Base-by-base conservation (phyloP, 163 green algal genomes). In the Picocystis sp. region DNA sequence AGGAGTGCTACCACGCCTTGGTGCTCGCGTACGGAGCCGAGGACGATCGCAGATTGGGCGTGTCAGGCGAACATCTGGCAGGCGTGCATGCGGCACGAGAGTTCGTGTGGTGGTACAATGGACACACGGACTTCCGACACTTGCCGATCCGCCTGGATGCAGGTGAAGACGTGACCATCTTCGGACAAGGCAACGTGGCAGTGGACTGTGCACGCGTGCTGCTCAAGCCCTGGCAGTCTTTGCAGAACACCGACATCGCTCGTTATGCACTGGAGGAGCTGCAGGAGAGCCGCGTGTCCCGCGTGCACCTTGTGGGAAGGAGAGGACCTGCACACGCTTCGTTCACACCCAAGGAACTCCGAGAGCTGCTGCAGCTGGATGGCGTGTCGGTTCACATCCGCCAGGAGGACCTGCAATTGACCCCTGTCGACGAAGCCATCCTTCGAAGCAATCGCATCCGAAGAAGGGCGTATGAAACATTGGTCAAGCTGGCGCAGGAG, bases 101-200 rank as follows among this genome's bases (percentile, higher is more conserved):
- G 56, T 95, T 98, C 71, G 89, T 96, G 43, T 91, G 81, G 76
- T 56, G 50, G 44, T 97, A 93, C 81, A 98, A 97, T 62, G 89
- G 81, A 2, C 86, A 97, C 65, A 84, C 89, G 10, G 78, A 89
- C 22, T 65, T 65, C 47, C 24, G 38, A 3, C 11, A 68, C 3
- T 57, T 89, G 34, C 59, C 69, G 2, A 34, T 89, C 0, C 65
- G 85, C 54, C 63, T 92, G 29, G 67, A 50, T 17, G 61, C 50
- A 12, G 41, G 25, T n/a, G 62, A 69, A 25, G 57, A 51, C 15
- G 62, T 53, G 9, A 62, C 64, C 12, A 58, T 69, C 10, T 24
- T 69, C 51, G 52, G 65, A 24, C 56, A 65, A 25, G 89, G 89
- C 45, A 98, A 98, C 61, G 89, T 98, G 6, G 87, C 89, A 1